phyloP scores from a whole-genome alignment of 2,329 filamentous ascomycete genomes.

The Penicillium sp. region DNA sequence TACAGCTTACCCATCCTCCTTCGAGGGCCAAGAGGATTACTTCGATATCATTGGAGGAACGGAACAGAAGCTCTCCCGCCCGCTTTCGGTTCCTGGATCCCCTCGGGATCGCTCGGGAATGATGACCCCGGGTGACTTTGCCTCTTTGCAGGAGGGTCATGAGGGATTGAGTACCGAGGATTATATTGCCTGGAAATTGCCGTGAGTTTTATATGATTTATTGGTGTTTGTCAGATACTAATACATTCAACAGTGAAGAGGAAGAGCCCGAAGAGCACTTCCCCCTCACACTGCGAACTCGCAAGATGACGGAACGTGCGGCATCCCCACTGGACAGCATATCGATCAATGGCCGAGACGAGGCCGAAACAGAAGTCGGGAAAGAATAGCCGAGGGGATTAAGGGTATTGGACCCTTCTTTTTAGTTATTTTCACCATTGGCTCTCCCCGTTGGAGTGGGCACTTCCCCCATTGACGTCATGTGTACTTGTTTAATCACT shows the following conservation, averaged over 20 bases:
- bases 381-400: background rate
- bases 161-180: slow-evolving; percentile 95
- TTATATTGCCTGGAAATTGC: slow-evolving; percentile 96
- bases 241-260: slow-evolving; percentile 65
- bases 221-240: background rate
- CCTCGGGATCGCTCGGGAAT: slow-evolving; percentile 87
- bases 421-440: background rate
- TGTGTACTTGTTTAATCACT: slow-evolving; percentile 16
- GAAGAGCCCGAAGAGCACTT: slow-evolving; percentile 81
- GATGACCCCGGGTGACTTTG: slow-evolving; percentile 99
- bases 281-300: slow-evolving; percentile 62
- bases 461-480: slow-evolving; percentile 3
- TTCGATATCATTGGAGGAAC: slow-evolving; percentile 88
- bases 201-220: slow-evolving; percentile 62
- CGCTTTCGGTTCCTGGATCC: slow-evolving; percentile 89
- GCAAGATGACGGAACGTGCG: slow-evolving; percentile 39
- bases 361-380: slow-evolving; percentile 4
- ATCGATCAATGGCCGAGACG: slow-evolving; percentile 28
- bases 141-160: slow-evolving; percentile 87
- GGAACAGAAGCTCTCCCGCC: slow-evolving; percentile 91
- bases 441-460: background rate
- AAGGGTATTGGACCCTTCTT: slow-evolving; percentile 2
- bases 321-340: slow-evolving; percentile 39
- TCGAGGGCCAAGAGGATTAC: slow-evolving; percentile 71
- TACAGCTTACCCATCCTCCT: slow-evolving; percentile 80